phyloP scores from a whole-genome alignment of 768 basidiomycete genomes.

The Symmetrospora coprosmae region DNA sequence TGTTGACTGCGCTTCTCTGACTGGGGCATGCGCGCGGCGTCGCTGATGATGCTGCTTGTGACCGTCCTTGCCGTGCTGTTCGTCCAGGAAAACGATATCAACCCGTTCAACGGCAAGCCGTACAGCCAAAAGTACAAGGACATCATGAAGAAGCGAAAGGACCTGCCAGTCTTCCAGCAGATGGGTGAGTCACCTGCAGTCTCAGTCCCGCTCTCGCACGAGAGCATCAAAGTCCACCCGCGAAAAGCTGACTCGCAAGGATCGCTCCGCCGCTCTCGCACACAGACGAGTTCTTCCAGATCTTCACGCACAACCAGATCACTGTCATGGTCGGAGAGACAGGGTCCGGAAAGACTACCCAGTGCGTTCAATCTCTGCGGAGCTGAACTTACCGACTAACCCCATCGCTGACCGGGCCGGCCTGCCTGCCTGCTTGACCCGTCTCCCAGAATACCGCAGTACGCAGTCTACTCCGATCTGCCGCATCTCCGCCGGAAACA shows the following conservation, averaged over 20 bases:
- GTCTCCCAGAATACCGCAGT: conserved; percentile 85
- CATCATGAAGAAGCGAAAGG: conserved; percentile 69
- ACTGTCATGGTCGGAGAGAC: conserved; percentile 84
- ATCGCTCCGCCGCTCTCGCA: background rate
- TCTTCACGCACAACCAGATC: conserved; percentile 54
- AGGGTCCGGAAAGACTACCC: conserved; percentile 88
- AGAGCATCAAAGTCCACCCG: no score
- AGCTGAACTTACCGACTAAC: background rate
- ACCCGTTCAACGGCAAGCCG: conserved; percentile 74
- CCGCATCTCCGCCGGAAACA: conserved; percentile 74
- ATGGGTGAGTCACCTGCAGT: conserved; percentile 46
- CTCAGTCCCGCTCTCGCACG: background rate
- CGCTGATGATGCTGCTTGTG: background rate
- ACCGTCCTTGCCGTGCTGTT: background rate
- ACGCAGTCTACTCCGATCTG: conserved; percentile 82
- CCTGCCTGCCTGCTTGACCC: background rate
- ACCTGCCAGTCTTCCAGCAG: conserved; percentile 77
- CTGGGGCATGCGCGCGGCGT: background rate
- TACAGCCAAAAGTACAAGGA: conserved; percentile 67
- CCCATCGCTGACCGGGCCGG: conserved; percentile 14
- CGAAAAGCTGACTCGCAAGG: no score
- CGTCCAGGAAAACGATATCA: conserved; percentile 56
- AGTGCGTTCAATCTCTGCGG: conserved; percentile 45
- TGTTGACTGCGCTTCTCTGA: background rate
- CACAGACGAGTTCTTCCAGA: conserved; percentile 57